Percentiles rank a stretch among this genome's conserved stretches.
Conservation (phyloP, 2,329 filamentous ascomycete genomes). For the Decorospora gaudefroyi region DNA sequence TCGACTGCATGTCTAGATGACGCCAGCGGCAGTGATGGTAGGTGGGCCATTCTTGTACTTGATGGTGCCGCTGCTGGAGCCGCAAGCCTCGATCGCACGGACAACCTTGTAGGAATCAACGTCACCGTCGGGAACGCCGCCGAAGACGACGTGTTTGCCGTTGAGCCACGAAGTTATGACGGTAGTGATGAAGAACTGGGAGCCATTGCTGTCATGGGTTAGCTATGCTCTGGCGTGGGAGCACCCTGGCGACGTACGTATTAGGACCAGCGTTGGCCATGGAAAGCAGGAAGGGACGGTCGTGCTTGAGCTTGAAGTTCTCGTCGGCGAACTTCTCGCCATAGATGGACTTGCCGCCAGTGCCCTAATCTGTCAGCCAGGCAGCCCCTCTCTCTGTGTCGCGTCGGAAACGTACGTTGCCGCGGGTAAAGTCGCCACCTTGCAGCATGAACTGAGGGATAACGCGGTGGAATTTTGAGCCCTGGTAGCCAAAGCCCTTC, state of each 20-base stretch:
- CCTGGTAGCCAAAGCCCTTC: constrained; percentile 81
- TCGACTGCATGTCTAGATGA: constrained; percentile 45
- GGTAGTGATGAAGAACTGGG: constrained; percentile 75
- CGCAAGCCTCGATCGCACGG: constrained; percentile 63
- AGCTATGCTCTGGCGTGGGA: constrained; percentile 9
- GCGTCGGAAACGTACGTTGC: constrained; percentile 68
- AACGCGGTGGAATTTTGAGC: constrained; percentile 88
- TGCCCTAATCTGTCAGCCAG: constrained; percentile 64
- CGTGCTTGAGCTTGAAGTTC: constrained; percentile 82
- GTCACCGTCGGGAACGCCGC: constrained; percentile 66
- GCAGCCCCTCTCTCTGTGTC: constrained; percentile 7
- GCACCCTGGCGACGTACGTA: constrained; percentile 62
- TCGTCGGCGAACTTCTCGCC: constrained; percentile 93
- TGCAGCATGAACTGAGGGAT: constrained; percentile 95
- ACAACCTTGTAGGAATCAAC: constrained; percentile 59
- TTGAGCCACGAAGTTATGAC: constrained; percentile 71
- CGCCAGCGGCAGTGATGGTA: constrained; percentile 59
- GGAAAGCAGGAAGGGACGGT: constrained; percentile 76
- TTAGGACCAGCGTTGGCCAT: constrained; percentile 97
- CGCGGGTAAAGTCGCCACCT: constrained; percentile 92
- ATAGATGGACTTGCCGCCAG: constrained; percentile 92
- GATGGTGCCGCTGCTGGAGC: constrained; percentile 59
- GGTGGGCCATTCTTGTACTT: constrained; percentile 57
- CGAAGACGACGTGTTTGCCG: constrained; percentile 83
- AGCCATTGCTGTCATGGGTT: constrained; percentile 62